A percentile compares a stretch with the other conserved stretches of the same genome.
Evolutionary conservation across 176 grass and related monocot genomes (phyloP).

Genomic region (Tillandsia fasciculata): DNA sequence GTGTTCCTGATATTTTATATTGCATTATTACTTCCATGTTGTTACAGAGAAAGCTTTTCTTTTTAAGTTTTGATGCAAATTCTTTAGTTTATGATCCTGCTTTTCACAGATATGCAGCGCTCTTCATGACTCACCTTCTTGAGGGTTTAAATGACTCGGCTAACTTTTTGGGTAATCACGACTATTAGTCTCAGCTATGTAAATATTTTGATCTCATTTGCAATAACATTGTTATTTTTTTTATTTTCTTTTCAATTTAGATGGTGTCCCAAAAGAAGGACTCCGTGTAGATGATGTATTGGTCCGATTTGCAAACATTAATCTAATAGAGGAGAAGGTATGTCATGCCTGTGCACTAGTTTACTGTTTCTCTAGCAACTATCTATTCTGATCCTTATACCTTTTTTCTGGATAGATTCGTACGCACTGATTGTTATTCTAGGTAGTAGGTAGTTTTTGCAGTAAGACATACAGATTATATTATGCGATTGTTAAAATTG

Average conservation of each 20-base stretch:
- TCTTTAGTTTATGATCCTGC: neutral
- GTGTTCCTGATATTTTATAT: neutral
- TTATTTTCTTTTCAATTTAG: constrained; percentile 36
- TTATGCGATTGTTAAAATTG: neutral
- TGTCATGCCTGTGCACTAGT: constrained; percentile 4
- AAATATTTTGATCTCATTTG: constrained; percentile 20
- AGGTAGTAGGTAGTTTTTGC: constrained; percentile 6
- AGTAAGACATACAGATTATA: neutral
- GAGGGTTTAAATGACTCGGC: constrained; percentile 57
- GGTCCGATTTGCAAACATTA: constrained; percentile 76
- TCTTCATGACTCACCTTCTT: constrained; percentile 80
- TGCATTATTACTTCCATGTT: too few species aligned
- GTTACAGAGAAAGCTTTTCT: too few species aligned
- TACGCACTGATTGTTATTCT: constrained; percentile 16
- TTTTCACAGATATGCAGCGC: constrained; percentile 69
- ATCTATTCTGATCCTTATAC: neutral
- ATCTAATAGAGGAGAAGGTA: constrained; percentile 94
- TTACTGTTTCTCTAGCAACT: constrained; percentile 1
- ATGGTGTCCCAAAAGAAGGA: constrained; percentile 93
- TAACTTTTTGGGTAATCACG: constrained; percentile 61
- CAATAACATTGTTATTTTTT: constrained; percentile 19
- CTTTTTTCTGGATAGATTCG: constrained; percentile 8
- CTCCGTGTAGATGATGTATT: constrained; percentile 66
- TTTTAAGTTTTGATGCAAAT: constrained; percentile 21
- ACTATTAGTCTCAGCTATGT: constrained; percentile 5